Evolutionary conservation across 768 basidiomycete genomes (phyloP).

Genomic region (Neoboletus brunneissimus): DNA sequence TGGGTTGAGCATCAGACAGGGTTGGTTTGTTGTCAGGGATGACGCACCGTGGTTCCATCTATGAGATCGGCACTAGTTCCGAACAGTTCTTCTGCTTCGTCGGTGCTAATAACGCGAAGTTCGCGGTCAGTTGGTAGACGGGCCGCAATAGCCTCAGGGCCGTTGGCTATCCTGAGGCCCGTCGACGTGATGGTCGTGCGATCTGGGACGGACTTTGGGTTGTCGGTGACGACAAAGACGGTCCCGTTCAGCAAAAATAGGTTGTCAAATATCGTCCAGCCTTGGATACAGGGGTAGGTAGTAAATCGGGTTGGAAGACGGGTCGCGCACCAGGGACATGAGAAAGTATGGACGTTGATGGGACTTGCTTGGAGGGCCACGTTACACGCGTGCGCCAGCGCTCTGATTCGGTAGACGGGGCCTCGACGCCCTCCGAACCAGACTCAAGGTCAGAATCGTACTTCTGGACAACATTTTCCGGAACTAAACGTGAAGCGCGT

Average conservation of each 20-base stretch:
- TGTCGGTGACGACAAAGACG: conserved; percentile 76
- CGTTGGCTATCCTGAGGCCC: conserved; percentile 56
- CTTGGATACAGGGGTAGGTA: conserved; percentile 35
- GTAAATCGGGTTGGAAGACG: background rate
- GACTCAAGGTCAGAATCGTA: background rate
- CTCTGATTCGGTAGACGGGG: conserved; percentile 18
- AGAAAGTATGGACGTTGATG: conserved; percentile 63
- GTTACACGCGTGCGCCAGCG: conserved; percentile 35
- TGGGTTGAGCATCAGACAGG: conserved; percentile 26
- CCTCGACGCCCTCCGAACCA: too few relatives aligned
- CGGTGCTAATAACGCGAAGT: conserved; percentile 69
- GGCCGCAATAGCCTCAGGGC: conserved; percentile 47
- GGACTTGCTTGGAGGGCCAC: conserved; percentile 41
- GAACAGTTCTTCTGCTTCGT: conserved; percentile 65
- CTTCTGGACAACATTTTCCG: conserved; percentile 8
- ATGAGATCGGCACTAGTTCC: conserved; percentile 68
- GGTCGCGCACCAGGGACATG: conserved; percentile 65
- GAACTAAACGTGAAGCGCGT: conserved; percentile 1
- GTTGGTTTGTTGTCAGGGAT: background rate
- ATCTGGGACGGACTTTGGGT: conserved; percentile 64
- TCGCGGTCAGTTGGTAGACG: conserved; percentile 78
- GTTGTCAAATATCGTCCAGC: conserved; percentile 88
- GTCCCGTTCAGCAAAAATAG: conserved; percentile 81
- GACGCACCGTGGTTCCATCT: conserved; percentile 70
- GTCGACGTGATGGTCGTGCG: conserved; percentile 69